phyloP scores from a whole-genome alignment of 768 basidiomycete species.

The Chalciporus chontae region DNA sequence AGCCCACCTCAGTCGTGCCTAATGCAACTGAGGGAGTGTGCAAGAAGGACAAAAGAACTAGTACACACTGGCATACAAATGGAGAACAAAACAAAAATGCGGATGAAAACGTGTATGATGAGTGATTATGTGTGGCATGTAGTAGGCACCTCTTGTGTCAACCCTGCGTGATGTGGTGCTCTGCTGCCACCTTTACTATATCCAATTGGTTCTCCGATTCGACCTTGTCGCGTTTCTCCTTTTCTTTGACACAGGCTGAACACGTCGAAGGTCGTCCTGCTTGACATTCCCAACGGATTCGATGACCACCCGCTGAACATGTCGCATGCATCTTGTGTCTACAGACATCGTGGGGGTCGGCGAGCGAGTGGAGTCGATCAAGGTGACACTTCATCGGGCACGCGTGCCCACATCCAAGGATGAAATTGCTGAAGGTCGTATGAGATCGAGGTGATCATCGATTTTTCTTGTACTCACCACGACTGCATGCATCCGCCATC shows the following conservation, averaged over 20 bases:
- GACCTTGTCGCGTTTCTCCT: slow-evolving; percentile 35
- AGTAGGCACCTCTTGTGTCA: too few relatives aligned
- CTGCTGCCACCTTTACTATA: too few relatives aligned
- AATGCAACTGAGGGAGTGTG: too few relatives aligned
- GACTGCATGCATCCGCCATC: slow-evolving; percentile 59
- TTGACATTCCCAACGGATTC: slow-evolving; percentile 40
- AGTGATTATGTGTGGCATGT: too few relatives aligned
- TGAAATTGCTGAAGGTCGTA: slow-evolving; percentile 2
- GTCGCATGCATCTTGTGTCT: slow-evolving; percentile 27
- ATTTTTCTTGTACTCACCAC: too few relatives aligned
- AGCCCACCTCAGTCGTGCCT: too few relatives aligned
- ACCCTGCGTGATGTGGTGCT: too few relatives aligned
- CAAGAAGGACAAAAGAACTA: too few relatives aligned
- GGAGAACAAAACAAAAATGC: too few relatives aligned
- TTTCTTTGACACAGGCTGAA: slow-evolving; percentile 40
- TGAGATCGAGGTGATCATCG: slow-evolving; percentile 17
- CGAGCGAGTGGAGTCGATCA: slow-evolving; percentile 36
- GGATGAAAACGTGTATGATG: too few relatives aligned
- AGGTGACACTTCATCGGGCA: slow-evolving; percentile 64
- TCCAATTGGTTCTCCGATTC: neutral
- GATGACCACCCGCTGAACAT: slow-evolving; percentile 48
- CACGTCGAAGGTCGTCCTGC: slow-evolving; percentile 35
- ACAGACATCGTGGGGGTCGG: slow-evolving; percentile 28
- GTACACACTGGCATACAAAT: too few relatives aligned
- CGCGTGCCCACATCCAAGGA: slow-evolving; percentile 32